Evolutionary conservation across 1,139 yeast species (phyloP), one percentile per base, ranked within the genome.

Genomic region (Yamadazyma epiphylla): DNA sequence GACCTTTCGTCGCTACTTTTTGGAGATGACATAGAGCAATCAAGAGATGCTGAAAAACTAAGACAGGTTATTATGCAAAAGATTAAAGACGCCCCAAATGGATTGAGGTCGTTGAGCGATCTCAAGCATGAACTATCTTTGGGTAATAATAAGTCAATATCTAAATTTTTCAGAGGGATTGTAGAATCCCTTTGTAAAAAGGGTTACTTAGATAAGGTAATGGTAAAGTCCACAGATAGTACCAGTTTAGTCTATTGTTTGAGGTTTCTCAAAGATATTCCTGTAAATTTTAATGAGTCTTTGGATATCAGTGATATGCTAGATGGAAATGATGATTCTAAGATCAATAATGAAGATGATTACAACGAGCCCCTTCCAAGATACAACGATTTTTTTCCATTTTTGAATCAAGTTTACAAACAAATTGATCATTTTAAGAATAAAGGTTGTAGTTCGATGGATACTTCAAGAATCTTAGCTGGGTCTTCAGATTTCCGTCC

Each of bases 71-170:
- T 85, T 2, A 72, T 82, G 27, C 67, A 64, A 5, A 66, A 77
- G 8, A 66, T 82, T 10, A 77, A 78, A 40, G 53, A 55, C 2
- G 89, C 94, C 0, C 83, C 85, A 22, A 77, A 81, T 46, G 74
- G 78, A 2, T 63, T 85, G 13, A 69, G 95, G 24, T 80, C 83
- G 15, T 68, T 78, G 26, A 57, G 65, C 15, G 95, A 85, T 53
- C 60, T 86, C 39, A 74, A 76, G 42, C 59, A 70, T 25, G 86
- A 84, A 47, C 51, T 85, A 26, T 75, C 74, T 19, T 66, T 79
- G 48, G 75, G 71, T 34, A 60, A 61, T 28, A 61, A 62, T 4
- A 52, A 48, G 17, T 61, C 73, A 5, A 53, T 69, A 2, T 58
- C 70, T 10, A 71, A 73, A 31, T 64, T 70, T 17, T 80, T 78